Percentiles rank a stretch among this genome's conserved stretches.
Conservation (phyloP, 2,329 filamentous ascomycete genomes). For the Septoria petroselini region DNA sequence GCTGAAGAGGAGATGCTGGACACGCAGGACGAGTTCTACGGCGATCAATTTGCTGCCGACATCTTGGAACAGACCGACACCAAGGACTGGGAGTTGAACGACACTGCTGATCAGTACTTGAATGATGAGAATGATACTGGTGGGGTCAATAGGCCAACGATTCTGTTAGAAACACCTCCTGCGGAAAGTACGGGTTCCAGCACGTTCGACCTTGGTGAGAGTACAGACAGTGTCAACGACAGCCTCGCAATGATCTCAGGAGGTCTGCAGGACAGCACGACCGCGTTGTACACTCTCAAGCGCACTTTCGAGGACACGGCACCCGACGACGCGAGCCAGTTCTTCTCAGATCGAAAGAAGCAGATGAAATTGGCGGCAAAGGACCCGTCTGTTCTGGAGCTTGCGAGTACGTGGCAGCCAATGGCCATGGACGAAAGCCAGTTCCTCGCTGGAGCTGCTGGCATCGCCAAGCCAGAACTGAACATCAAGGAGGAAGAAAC, state of each 20-base stretch:
- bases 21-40: conserved; percentile 3
- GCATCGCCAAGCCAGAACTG: neutral
- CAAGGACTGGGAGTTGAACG: neutral
- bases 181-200: neutral
- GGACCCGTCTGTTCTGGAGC: neutral
- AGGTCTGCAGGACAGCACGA: neutral
- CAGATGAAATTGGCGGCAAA: conserved; percentile 1
- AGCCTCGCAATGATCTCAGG: neutral
- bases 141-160: neutral
- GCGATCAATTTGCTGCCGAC: neutral
- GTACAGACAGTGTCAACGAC: conserved; percentile 12
- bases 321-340: neutral
- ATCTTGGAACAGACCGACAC: no score
- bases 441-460: conserved; percentile 2
- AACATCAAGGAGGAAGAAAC: conserved; percentile 17
- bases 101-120: neutral
- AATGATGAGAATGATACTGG: neutral
- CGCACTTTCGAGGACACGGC: conserved; percentile 9
- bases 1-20: conserved; percentile 28
- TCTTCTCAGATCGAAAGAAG: conserved; percentile 9
- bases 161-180: neutral
- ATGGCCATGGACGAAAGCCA: conserved; percentile 1
- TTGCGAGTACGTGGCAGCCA: neutral
- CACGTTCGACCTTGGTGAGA: conserved; percentile 17
- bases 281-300: neutral